Base-by-base conservation (phyloP, 352 stramenopile genomes). In the Phytophthora vignae region DNA sequence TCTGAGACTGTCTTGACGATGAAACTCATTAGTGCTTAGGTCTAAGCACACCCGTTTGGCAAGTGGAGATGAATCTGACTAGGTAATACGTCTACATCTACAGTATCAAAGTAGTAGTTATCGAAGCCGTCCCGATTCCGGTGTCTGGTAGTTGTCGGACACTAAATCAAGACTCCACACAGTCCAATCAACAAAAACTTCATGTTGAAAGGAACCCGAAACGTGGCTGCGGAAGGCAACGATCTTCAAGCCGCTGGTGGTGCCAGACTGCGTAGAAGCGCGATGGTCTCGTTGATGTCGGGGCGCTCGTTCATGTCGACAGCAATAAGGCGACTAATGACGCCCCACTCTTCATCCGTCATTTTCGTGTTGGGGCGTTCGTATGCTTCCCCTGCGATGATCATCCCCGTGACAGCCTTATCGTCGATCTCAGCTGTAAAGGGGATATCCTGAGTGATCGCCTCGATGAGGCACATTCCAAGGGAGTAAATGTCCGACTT, bases 401-500 rank as follows among this genome's bases (percentile, higher is more conserved):
- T 36, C 22, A 49, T 66, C 19, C 53, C 46, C 10, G 57, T 36
- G 6, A 67, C 27, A 31, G 4, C 54, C 14, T 22, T 36, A 14
- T 63, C 48, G 22, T 68, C 61, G 12, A 52, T 46, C 0, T 60
- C 19, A 5, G 56, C 42, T 22, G 25, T 56, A 55, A 67, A 80
- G 1, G 68, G 73, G 25, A 55, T 5, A 4, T 57, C 36, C 9
- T 64, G 19, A 1, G 69, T 72, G 1, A 69, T 38, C 3, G 69
- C 71, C 49, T 84, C 79, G 38, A 84, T 61, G 0, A 87, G 64
- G 17, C 60, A 73, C 68, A 87, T 72, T 1, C 73, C 79, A 31
- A 86, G 58, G n/a, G 73, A 52, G 49, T 74, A 79, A 1, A 77
- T 27, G 50, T 79, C 73, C 0, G 73, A 74, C 19, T 60, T 58